Base-by-base conservation (phyloP, 2,329 filamentous ascomycete genomes). In the Salinomyces thailandicus region DNA sequence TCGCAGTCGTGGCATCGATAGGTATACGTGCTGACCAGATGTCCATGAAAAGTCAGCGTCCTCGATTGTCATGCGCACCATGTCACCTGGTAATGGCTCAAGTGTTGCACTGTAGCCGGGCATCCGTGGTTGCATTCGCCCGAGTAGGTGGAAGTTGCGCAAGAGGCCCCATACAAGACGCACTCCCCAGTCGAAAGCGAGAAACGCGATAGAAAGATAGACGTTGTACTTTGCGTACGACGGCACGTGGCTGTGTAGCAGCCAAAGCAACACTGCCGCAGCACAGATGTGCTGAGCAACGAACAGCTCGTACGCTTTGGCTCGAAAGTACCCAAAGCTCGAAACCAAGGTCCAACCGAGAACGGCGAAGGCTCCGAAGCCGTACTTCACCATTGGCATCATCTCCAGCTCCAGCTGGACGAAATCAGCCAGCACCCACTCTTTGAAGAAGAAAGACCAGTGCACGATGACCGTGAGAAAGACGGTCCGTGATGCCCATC, bases 21-120 rank as follows among this genome's bases (percentile, higher is more conserved):
- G 57, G 46, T 78, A 77, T 0, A 74, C 65, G 50, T 81, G 76
- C 42, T 81, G 76, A 1, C 77, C 77, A 3, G 77, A 66, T 18
- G 55, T 64, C 77, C 77, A 81, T 13, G 51, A 58, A 34, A 79
- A 64, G 2, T 69, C 66, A 1, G 72, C 71, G 15, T 73, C 64
- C 2, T 60, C 50, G 30, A 80, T 68, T 1, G 68, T 71, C 41
- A 81, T 62, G 6, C 68, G 66, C 3, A 74, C 77, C 18, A 73
- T 66, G 32, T 71, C 62, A 31, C 71, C 68, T 1, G 73, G 61
- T 2, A 79, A 57, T 12, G 72, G 59, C 18, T 57, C 44, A 6
- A 53, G 39, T 4, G 35, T 33, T 7, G 51, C 42, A 3, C 40
- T 28, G 26, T 55, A 57, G 17, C 53, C 54, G 29, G 46, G 45